Evolutionary conservation across 2,329 filamentous ascomycete species (phyloP).

Genomic region (Neofusicoccum laricinum): DNA sequence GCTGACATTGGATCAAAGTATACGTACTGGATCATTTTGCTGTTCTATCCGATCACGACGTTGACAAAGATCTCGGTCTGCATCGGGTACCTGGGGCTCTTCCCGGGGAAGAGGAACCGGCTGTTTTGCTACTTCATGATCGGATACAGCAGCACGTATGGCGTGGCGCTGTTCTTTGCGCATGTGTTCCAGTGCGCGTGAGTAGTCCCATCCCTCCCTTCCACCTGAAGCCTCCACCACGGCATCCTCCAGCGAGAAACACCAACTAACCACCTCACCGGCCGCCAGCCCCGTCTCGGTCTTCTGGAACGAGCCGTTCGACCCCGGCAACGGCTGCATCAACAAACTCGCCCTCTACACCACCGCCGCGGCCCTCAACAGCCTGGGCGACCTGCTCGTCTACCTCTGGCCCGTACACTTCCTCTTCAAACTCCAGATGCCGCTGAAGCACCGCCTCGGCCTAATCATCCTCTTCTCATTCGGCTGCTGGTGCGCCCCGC

Average conservation of each 20-base stretch:
- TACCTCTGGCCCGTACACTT: constrained; percentile 23
- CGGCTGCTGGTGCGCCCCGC: constrained; percentile 4
- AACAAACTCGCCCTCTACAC: constrained; percentile 18
- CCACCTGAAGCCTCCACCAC: too few species aligned
- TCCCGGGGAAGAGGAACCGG: constrained; percentile 25
- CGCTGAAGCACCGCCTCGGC: constrained; percentile 18
- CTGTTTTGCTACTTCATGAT: constrained; percentile 30
- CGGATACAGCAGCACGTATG: constrained; percentile 24
- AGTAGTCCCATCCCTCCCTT: background rate
- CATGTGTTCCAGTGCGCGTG: constrained; percentile 19
- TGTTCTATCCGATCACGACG: background rate
- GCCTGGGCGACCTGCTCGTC: constrained; percentile 20
- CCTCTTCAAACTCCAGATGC: constrained; percentile 22
- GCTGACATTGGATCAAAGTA: background rate
- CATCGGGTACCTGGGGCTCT: constrained; percentile 28
- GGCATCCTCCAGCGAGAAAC: background rate
- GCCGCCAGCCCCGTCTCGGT: constrained; percentile 13
- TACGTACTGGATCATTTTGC: constrained; percentile 17
- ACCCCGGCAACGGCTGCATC: constrained; percentile 9
- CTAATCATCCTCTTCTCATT: constrained; percentile 20
- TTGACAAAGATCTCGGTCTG: constrained; percentile 28
- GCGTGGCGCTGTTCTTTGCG: constrained; percentile 24
- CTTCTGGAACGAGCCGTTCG: background rate
- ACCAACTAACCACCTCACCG: too few species aligned
- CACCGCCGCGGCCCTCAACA: constrained; percentile 21